phyloP scores from a whole-genome alignment of 495 filamentous ascomycete species.

The Aspergillus nidulans region DNA sequence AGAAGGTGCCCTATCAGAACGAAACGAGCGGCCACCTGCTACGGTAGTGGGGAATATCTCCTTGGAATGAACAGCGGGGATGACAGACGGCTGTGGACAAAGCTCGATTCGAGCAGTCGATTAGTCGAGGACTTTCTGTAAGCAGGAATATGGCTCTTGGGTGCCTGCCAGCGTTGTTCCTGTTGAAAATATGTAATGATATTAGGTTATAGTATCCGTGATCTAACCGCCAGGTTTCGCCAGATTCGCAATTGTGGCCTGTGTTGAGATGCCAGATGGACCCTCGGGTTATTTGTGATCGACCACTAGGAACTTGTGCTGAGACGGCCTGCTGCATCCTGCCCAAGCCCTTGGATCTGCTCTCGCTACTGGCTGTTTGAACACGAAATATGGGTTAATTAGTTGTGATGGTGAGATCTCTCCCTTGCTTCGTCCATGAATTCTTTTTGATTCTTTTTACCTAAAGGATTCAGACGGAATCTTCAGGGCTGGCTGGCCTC shows the following conservation, averaged over 20 bases:
- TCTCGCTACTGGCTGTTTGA: neutral
- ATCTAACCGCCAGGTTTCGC: neutral
- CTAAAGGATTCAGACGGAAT: neutral
- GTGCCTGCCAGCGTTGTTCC: too few species aligned
- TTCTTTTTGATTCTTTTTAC: constrained; percentile 11
- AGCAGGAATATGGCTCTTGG: too few species aligned
- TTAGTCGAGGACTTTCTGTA: too few species aligned
- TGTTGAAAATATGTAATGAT: neutral
- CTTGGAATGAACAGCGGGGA: neutral
- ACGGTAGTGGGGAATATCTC: constrained; percentile 10
- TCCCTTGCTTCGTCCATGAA: constrained; percentile 10
- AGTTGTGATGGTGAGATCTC: neutral
- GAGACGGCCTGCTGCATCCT: constrained; percentile 21
- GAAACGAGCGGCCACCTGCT: constrained; percentile 12
- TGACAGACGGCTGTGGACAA: neutral
- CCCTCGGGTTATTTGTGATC: constrained; percentile 17
- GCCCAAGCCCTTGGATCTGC: constrained; percentile 16
- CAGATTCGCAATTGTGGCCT: neutral
- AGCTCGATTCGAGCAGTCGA: too few species aligned
- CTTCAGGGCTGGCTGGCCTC: neutral
- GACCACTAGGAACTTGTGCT: constrained; percentile 19
- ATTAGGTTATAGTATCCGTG: neutral
- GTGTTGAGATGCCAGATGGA: constrained; percentile 1
- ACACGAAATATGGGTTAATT: neutral
- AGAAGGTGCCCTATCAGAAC: constrained; percentile 23